These are phyloP conservation scores for Arthroderma sp. DNA, from an alignment of 2,329 filamentous ascomycete species.

Conservation along the genomic window DNA sequence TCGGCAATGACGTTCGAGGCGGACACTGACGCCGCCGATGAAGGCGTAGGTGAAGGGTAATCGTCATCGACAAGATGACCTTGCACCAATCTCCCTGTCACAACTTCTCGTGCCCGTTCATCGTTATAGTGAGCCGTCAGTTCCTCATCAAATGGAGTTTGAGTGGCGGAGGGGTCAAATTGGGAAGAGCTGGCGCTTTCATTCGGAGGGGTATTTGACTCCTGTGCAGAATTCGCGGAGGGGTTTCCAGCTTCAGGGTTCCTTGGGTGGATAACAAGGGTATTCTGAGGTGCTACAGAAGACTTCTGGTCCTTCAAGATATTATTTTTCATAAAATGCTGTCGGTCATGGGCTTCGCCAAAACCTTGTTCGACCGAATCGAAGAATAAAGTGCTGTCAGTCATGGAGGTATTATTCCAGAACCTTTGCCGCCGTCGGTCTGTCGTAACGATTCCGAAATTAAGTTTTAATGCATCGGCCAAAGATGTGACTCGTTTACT, in stretches of 20 bases:
- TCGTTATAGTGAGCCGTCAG: conserved; percentile 52
- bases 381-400: conserved; percentile 64
- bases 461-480: conserved; percentile 89
- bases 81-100: conserved; percentile 78
- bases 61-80: conserved; percentile 94
- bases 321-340: no score
- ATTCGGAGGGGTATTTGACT: background rate
- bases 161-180: background rate
- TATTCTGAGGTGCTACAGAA: background rate
- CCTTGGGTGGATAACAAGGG: background rate
- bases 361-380: conserved; percentile 42
- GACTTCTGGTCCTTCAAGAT: conserved; percentile 1
- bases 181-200: background rate
- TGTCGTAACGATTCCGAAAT: conserved; percentile 76
- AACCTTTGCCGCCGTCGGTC: conserved; percentile 41
- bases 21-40: conserved; percentile 43
- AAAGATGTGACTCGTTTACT: conserved; percentile 95
- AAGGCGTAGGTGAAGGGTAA: conserved; percentile 60
- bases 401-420: conserved; percentile 44
- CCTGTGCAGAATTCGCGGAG: conserved; percentile 1
- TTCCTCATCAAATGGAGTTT: conserved; percentile 3
- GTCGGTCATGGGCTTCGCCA: conserved; percentile 10
- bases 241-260: background rate
- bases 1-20: conserved; percentile 40
- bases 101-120: conserved; percentile 73